Percentiles rank a stretch among this genome's conserved stretches.
phyloP scores from a whole-genome alignment of 306 rosid genomes.

The Gynostemma pentaphyllum region DNA sequence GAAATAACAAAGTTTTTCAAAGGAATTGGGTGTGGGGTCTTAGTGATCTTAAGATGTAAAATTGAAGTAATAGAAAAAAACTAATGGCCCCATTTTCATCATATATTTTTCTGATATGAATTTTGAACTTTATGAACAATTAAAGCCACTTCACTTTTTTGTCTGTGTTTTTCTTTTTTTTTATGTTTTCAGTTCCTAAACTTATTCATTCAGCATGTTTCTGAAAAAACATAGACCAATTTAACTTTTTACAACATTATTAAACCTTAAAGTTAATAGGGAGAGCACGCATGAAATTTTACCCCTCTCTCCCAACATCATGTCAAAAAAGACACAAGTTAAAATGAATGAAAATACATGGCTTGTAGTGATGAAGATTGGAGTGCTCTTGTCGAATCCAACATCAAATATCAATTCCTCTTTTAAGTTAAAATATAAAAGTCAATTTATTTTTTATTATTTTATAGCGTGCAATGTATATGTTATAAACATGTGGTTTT shows the following conservation, averaged over 20 bases:
- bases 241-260: background rate
- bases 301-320: conserved; percentile 8
- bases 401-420: background rate
- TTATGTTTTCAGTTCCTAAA: background rate
- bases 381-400: conserved; percentile 3
- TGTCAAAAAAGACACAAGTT: conserved; percentile 5
- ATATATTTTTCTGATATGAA: too few relatives aligned
- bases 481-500: background rate
- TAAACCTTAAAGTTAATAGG: background rate
- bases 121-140: too few relatives aligned
- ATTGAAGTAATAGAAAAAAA: too few relatives aligned
- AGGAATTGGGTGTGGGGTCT: too few relatives aligned
- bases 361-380: background rate
- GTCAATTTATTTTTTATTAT: background rate
- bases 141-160: background rate
- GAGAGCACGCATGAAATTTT: conserved; percentile 6
- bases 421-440: background rate
- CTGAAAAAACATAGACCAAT: background rate
- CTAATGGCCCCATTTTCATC: too few relatives aligned
- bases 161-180: background rate
- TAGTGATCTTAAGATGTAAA: too few relatives aligned
- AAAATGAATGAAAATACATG: conserved; percentile 12
- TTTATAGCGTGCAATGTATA: background rate
- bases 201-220: background rate
- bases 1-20: too few relatives aligned